A percentile compares a stretch with the other conserved stretches of the same genome.
Evolutionary conservation across 768 basidiomycete species (phyloP).

Genomic region (Suillus alpinus): DNA sequence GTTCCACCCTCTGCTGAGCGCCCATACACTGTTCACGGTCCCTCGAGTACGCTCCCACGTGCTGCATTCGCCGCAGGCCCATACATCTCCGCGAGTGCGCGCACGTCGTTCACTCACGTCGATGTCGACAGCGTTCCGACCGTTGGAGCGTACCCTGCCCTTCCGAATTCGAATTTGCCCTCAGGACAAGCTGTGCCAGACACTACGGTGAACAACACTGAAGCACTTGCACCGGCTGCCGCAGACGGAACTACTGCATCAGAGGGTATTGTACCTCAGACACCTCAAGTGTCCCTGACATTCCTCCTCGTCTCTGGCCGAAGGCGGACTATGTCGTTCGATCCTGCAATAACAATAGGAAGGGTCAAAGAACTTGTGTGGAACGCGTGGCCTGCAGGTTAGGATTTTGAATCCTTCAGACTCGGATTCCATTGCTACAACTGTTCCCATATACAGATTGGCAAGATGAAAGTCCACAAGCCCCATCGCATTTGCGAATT

Average conservation of each 20-base stretch:
- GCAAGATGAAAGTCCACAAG: constrained; percentile 76
- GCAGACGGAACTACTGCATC: constrained; percentile 6
- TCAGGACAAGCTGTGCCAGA: not conserved
- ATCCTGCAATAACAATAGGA: constrained; percentile 70
- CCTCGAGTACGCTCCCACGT: constrained; percentile 3
- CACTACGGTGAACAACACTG: constrained; percentile 8
- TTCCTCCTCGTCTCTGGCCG: constrained; percentile 72
- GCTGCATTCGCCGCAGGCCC: constrained; percentile 12
- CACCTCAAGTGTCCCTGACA: constrained; percentile 61
- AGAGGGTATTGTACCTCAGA: constrained; percentile 44
- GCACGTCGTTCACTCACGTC: constrained; percentile 54
- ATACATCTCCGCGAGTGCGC: constrained; percentile 41
- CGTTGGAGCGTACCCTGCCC: constrained; percentile 20
- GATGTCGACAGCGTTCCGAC: constrained; percentile 31
- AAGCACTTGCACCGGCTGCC: constrained; percentile 5
- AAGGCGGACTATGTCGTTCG: constrained; percentile 69
- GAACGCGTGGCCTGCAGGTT: constrained; percentile 79
- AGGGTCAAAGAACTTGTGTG: constrained; percentile 82
- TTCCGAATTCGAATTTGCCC: constrained; percentile 5
- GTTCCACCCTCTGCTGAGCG: constrained; percentile 14
- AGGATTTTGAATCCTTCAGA: constrained; percentile 13
- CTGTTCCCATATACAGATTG: constrained; percentile 47
- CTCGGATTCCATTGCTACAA: not conserved
- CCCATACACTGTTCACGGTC: constrained; percentile 17
- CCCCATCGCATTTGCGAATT: constrained; percentile 73